A percentile compares a stretch with the other conserved stretches of the same genome.
These are phyloP conservation scores for Metschnikowia cubensis DNA, from an alignment of 805 yeast species.

Conservation along the genomic window DNA sequence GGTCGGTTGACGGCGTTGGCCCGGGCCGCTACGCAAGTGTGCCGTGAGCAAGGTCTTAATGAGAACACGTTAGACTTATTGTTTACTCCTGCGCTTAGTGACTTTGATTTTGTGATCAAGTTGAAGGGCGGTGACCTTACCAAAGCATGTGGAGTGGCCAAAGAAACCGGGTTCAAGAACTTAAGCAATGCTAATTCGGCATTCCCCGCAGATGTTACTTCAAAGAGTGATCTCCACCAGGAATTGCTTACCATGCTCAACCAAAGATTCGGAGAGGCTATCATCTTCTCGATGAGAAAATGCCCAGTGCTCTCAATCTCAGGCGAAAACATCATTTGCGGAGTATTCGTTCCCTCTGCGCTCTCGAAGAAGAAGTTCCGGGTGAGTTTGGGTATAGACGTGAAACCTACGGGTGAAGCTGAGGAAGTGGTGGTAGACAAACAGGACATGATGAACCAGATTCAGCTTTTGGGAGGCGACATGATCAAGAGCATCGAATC, in stretches of 20 bases:
- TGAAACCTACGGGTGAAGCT: constrained; percentile 54
- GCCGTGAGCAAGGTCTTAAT: constrained; percentile 42
- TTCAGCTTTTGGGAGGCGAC: constrained; percentile 66
- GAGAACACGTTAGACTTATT: constrained; percentile 45
- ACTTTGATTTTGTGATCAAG: constrained; percentile 76
- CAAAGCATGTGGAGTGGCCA: constrained; percentile 53
- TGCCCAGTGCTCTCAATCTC: constrained; percentile 50
- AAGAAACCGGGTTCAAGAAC: constrained; percentile 57
- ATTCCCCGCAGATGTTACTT: constrained; percentile 43
- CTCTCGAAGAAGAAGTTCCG: constrained; percentile 63
- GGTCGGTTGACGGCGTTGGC: constrained; percentile 85
- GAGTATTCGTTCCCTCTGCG: constrained; percentile 71
- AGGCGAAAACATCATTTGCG: constrained; percentile 68
- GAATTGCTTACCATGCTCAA: constrained; percentile 59
- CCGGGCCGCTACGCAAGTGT: constrained; percentile 61
- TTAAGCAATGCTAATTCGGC: constrained; percentile 40
- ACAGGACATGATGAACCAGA: constrained; percentile 70
- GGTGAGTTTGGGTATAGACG: constrained; percentile 72
- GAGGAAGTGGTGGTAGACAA: constrained; percentile 61
- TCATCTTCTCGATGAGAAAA: constrained; percentile 64
- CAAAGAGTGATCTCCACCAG: constrained; percentile 57
- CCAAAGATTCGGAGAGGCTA: constrained; percentile 58
- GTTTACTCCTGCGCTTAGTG: constrained; percentile 78
- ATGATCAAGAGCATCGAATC: constrained; percentile 41
- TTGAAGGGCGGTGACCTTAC: constrained; percentile 45